Base-by-base conservation (phyloP, 441 rosid genomes). In the Eutrema salsugineum region DNA sequence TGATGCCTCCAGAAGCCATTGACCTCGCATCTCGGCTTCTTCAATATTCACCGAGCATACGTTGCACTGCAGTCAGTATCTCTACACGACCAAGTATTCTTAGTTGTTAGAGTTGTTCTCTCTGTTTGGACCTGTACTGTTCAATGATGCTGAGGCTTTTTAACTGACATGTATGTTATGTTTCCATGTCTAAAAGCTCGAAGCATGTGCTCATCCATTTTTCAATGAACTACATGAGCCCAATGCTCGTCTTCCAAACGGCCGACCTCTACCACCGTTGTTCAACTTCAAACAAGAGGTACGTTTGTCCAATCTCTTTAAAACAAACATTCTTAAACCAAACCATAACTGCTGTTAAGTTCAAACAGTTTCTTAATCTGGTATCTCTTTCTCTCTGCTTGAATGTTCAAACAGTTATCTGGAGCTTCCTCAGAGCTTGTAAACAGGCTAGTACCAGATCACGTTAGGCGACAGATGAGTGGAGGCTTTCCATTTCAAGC, bases 1-100 rank as follows among this genome's bases (percentile, higher is more conserved):
- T 89, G 55, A 88, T 88, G 93, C 93, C 93, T 78, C 89, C 93
- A 16, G 91, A n/a, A 88, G 93, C 93, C 12, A 83, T 86, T 71
- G 93, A 88, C 66, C 91, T 88, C 10, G 84, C 89, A 16, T 88
- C 93, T 20, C 80, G 93, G 68, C 89, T 88, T 66, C 89, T 88
- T 62, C 93, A 88, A 12, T 88, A 88, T 56, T 83, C 93, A 42
- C 93, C 93, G 3, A 86, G 89, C 55, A 85, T 88, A 54, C 89
- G 93, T 17, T 86, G 86, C 73, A 82, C 89, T 17, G 91, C 93
- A 17, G 93, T 88, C 35, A 82, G 91, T 83, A 70, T 16, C 46
- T 27, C 3, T 43, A 32, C 40, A 20, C 54, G 16, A 20, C 14
- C n/a, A 32, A 59, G 40, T 6, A 61, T 11, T 54, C 66, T 8